Base-by-base conservation (phyloP, 73 alveolate species). In the Durusdinium trenchii region DNA sequence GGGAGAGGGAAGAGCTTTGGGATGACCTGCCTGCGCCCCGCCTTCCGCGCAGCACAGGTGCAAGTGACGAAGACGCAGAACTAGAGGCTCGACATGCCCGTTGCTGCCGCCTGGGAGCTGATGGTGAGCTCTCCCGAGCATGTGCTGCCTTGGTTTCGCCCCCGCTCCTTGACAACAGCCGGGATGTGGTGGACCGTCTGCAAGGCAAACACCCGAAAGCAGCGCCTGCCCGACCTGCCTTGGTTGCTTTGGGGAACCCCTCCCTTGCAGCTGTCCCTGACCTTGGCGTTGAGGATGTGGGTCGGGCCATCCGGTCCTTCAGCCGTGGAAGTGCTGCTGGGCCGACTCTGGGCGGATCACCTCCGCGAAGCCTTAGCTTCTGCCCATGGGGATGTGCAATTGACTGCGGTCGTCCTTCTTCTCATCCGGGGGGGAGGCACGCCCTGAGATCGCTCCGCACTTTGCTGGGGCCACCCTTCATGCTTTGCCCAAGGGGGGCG, bases 111-210 rank as follows among this genome's bases (percentile, higher is more conserved):
- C 26, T 57, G 52, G 86, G 52, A 14, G 48, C 54, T 20, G 86
- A 75, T 14, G 86, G 86, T 32, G 86, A 75, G 54, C 52, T 75
- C 32, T 75, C 86, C 32, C 86, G 86, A 7, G 86, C 86, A 16
- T 75, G 86, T 28, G 86, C 86, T 9, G 86, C 86, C 86, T 42
- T 75, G 86, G 86, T 75, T 38, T 47, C 48, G 28, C 86, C 52
- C 36, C 86, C 86, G 30, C 86, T 75, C 54, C 86, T 75, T 16
- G 86, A n/a, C 47, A 6, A 5, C 14, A 38, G 54, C 54, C 86
- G 52, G 35, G 86, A 75, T 26, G 52, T 10, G 14, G 71, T 26
- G 35, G 71, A 14, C 26, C 35, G 35, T 26, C 71, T 57, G 14
- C 71, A 57, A 57, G 71, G 26, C 71, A 57, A 57, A 26, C 71